A percentile compares a stretch with the other conserved stretches of the same genome.
Conservation (phyloP, 306 rosid species). For the Citrullus amarus region DNA sequence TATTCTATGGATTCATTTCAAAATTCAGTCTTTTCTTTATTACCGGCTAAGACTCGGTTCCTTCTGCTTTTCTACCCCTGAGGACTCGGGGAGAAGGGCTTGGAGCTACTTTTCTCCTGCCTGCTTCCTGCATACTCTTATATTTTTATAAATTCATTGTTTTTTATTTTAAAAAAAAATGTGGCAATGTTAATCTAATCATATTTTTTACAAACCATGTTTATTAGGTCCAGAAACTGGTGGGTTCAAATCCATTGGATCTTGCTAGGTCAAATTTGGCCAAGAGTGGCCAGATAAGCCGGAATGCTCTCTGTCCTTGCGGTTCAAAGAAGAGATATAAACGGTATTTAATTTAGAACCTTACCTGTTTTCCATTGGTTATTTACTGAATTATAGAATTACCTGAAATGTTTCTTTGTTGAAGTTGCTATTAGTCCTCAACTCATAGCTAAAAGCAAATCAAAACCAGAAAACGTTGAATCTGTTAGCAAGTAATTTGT, state of each 20-base stretch:
- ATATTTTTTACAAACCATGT: background rate
- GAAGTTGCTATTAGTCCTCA: background rate
- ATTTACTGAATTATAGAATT: background rate
- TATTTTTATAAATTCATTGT: background rate
- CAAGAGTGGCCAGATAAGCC: constrained; percentile 69
- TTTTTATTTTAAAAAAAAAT: background rate
- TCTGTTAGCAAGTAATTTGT: background rate
- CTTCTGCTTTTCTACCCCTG: background rate
- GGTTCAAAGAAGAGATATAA: constrained; percentile 93
- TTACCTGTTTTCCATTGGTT: background rate
- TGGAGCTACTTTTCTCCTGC: background rate
- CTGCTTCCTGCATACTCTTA: background rate
- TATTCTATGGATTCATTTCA: background rate
- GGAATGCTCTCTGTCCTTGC: constrained; percentile 85
- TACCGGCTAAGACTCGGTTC: background rate
- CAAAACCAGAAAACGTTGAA: background rate
- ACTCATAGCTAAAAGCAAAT: background rate
- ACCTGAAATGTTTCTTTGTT: background rate
- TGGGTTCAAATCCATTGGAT: constrained; percentile 70
- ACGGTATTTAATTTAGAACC: constrained; percentile 32
- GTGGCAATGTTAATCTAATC: background rate
- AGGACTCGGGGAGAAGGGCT: background rate
- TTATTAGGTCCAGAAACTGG: constrained; percentile 66
- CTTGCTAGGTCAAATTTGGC: constrained; percentile 81
- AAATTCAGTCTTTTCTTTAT: background rate